Evolutionary conservation across 2,329 filamentous ascomycete genomes (phyloP).

Genomic region (Didymella exigua): DNA sequence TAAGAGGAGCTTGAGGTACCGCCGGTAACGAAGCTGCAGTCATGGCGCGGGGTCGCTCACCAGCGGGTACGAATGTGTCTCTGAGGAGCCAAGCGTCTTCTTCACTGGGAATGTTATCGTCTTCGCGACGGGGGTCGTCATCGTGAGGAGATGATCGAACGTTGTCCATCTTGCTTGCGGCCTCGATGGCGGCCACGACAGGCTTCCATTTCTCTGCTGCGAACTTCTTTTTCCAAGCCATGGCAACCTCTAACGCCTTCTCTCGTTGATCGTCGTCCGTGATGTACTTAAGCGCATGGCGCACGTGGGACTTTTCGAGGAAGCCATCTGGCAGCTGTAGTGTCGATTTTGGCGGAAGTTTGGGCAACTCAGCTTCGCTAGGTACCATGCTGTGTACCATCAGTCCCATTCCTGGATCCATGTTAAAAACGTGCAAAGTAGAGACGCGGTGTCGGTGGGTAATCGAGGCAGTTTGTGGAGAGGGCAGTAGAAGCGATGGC

Average conservation of each 20-base stretch:
- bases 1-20: neutral
- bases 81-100: neutral
- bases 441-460: neutral
- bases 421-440: neutral
- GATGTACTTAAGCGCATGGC: slow-evolving; percentile 22
- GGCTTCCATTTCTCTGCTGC: slow-evolving; percentile 13
- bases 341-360: neutral
- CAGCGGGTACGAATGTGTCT: neutral
- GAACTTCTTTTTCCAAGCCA: slow-evolving; percentile 23
- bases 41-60: neutral
- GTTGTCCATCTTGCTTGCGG: neutral
- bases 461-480: neutral
- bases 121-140: neutral
- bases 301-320: slow-evolving; percentile 21
- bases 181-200: slow-evolving; percentile 10
- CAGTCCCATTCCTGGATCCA: slow-evolving; percentile 9
- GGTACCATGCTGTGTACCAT: slow-evolving; percentile 1
- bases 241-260: slow-evolving; percentile 11
- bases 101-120: neutral
- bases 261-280: slow-evolving; percentile 11
- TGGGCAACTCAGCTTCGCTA: neutral
- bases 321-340: slow-evolving; percentile 5
- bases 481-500: neutral
- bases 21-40: slow-evolving; percentile 2
- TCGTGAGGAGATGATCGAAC: neutral